These are phyloP conservation scores for Clonostachys solani DNA, from an alignment of 2,329 filamentous ascomycete species.

Conservation along the genomic window DNA sequence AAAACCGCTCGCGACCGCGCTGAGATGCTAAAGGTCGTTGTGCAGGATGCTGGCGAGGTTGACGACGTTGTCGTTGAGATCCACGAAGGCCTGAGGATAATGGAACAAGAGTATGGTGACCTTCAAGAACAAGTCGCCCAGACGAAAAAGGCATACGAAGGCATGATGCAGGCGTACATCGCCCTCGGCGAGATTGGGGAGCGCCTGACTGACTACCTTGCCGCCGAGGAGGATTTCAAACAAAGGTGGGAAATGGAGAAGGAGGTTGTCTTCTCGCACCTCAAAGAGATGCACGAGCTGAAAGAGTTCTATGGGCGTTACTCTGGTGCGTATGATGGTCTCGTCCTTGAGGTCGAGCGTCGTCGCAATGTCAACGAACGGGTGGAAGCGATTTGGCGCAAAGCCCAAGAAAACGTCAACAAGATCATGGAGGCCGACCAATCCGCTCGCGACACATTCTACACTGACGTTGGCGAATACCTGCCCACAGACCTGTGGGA, in stretches of 20 bases:
- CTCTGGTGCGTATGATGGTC: conserved; percentile 73
- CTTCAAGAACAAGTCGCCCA: conserved; percentile 60
- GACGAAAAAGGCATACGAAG: conserved; percentile 41
- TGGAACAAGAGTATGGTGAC: conserved; percentile 66
- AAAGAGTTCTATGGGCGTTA: conserved; percentile 86
- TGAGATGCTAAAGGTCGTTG: conserved; percentile 80
- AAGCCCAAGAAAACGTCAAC: conserved; percentile 73
- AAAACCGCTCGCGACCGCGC: conserved; percentile 71
- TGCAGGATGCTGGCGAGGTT: conserved; percentile 64
- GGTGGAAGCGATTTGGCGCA: conserved; percentile 69
- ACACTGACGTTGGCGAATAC: conserved; percentile 78
- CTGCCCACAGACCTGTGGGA: conserved; percentile 87
- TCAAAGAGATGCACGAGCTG: conserved; percentile 74
- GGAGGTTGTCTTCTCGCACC: conserved; percentile 60
- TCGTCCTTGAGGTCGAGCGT: conserved; percentile 80
- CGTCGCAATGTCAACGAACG: conserved; percentile 69
- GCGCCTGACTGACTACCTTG: conserved; percentile 61
- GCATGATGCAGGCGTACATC: conserved; percentile 58
- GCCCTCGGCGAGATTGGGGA: conserved; percentile 64
- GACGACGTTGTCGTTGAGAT: conserved; percentile 68
- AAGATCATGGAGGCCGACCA: conserved; percentile 71
- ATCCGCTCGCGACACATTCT: conserved; percentile 71
- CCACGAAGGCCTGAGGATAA: conserved; percentile 67
- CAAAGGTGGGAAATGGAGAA: conserved; percentile 72
- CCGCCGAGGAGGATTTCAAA: conserved; percentile 60